Conservation (phyloP, 2,329 filamentous ascomycete genomes). For the Exophiala bonariae region DNA sequence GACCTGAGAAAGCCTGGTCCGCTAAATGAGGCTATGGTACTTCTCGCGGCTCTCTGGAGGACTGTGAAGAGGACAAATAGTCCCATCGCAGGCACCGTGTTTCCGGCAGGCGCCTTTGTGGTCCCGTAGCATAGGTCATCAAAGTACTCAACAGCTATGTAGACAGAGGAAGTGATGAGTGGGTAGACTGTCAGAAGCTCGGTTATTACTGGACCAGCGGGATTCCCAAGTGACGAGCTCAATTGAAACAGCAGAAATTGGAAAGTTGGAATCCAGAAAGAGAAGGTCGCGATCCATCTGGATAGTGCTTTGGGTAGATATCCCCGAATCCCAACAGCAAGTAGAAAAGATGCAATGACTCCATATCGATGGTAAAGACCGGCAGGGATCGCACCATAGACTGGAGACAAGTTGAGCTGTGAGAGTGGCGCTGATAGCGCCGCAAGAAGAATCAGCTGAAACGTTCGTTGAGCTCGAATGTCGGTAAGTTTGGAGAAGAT, state of each 20-base stretch:
- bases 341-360: conserved; percentile 65
- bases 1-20: conserved; percentile 66
- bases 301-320: conserved; percentile 51
- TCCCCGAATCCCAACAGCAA: conserved; percentile 66
- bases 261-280: conserved; percentile 70
- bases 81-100: conserved; percentile 64
- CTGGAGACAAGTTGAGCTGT: conserved; percentile 75
- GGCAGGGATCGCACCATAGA: conserved; percentile 82
- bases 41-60: conserved; percentile 42
- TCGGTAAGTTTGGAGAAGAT: conserved; percentile 8
- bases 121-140: conserved; percentile 47
- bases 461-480: conserved; percentile 26
- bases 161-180: conserved; percentile 63
- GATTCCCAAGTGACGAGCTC: conserved; percentile 66
- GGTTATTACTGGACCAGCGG: conserved; percentile 72
- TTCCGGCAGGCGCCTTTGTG: conserved; percentile 60
- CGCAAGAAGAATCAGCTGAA: conserved; percentile 38
- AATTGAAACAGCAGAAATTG: conserved; percentile 71
- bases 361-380: conserved; percentile 69
- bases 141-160: conserved; percentile 64
- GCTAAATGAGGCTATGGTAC: conserved; percentile 51
- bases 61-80: conserved; percentile 66
- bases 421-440: conserved; percentile 44
- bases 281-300: conserved; percentile 64
- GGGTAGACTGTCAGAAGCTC: conserved; percentile 74